Conservation (phyloP, 345 rosid species). For the Garcia nutans region DNA sequence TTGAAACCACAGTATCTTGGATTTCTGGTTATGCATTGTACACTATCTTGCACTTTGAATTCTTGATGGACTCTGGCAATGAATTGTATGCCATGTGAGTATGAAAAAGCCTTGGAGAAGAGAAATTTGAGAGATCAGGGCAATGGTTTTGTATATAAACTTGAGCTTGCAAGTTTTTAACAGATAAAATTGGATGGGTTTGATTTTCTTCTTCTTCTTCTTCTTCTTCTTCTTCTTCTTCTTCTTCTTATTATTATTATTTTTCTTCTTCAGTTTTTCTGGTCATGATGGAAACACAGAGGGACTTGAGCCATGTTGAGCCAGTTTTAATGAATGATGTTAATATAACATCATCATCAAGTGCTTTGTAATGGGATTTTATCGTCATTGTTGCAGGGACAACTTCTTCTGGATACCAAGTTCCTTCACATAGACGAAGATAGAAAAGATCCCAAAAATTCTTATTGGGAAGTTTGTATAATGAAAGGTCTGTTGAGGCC, state of each 20-base stretch:
- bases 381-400: background rate
- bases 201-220: background rate
- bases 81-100: background rate
- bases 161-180: background rate
- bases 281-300: slow-evolving; percentile 23
- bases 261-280: background rate
- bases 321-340: slow-evolving; percentile 40
- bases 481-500: too few relatives aligned
- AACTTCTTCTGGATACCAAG: background rate
- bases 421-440: background rate
- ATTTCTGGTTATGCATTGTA: background rate
- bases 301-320: slow-evolving; percentile 40
- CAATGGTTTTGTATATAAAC: background rate
- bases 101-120: background rate
- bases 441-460: background rate
- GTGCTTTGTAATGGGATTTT: slow-evolving; percentile 20
- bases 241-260: too few relatives aligned
- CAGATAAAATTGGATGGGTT: background rate
- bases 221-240: background rate
- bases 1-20: background rate
- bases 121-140: background rate
- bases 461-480: background rate
- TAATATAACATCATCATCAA: slow-evolving; percentile 25
- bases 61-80: background rate
- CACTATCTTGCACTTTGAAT: background rate